Evolutionary conservation across 495 filamentous ascomycete species (phyloP), one percentile per base, ranked within the genome.

Genomic region (Penicillium daleae): DNA sequence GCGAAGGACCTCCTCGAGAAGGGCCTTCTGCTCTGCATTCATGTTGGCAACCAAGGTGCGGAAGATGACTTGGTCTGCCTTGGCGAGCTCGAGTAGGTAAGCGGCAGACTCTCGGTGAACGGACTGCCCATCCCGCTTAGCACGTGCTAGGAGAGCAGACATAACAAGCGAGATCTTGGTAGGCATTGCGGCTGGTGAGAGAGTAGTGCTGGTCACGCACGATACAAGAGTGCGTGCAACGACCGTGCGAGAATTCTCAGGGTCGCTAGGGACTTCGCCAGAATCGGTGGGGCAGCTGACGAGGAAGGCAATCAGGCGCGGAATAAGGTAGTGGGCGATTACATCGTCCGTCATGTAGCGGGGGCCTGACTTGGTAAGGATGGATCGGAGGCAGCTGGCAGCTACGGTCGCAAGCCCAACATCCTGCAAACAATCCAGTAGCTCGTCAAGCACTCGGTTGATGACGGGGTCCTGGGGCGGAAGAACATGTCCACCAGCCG

Each of bases 381-480:
- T 86, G 4, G 92, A 92, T 46, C 93, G 87, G 55, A 91, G 82
- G 74, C 95, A 97, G 66, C 92, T 90, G 21, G 91, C 87, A 6
- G 95, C 93, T 37, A 97, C 91, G 66, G 90, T 96, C 27, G 91
- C 89, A 13, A 69, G 90, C 83, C 90, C 92, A 37, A 80, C 69
- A 64, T 92, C 92, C 39, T 88, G 90, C 37, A 97, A 80, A 74
- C 92, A 95, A 70, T 95, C 92, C 5, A 92, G 74, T n/a, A 92
- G 74, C 74, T 94, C 91, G 60, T 89, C 82, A 6, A 96, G 80
- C 59, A 90, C 89, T 22, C 82, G 82, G 9, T 74, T 76, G 19
- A 96, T 80, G 4, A 94, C 80, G 13, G 87, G 86, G 64, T 97
- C 92, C 57, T 80, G 83, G 1, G 91, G 85, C 1, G 87, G 82